These are phyloP conservation scores for Aspergillus novoparasiticus DNA, from an alignment of 2,329 filamentous ascomycete genomes.

Conservation along the genomic window DNA sequence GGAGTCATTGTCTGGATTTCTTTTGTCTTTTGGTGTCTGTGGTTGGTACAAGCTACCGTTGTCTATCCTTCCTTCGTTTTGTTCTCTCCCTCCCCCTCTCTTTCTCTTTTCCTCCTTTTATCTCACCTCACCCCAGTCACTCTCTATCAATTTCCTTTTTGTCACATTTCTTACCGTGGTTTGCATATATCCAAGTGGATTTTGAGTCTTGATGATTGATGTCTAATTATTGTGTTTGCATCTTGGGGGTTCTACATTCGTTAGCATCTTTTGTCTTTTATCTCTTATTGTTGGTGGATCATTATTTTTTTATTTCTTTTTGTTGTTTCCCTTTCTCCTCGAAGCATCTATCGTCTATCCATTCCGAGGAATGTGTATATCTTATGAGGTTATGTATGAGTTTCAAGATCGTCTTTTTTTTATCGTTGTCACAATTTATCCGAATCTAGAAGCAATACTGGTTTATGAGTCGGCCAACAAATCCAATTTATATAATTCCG, in stretches of 20 bases:
- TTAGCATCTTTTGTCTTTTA: neutral
- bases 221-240: neutral
- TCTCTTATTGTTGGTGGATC: neutral
- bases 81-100: neutral
- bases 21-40: slow-evolving; percentile 12
- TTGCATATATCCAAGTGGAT: neutral
- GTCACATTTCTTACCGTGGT: neutral
- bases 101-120: neutral
- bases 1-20: slow-evolving; percentile 2
- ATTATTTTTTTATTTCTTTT: neutral
- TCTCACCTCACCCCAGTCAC: neutral
- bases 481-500: neutral
- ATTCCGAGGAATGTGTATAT: neutral
- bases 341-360: neutral
- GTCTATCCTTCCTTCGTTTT: slow-evolving; percentile 7
- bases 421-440: neutral
- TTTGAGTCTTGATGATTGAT: neutral
- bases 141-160: neutral
- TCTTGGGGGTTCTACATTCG: neutral
- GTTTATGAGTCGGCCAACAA: neutral
- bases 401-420: neutral
- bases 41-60: slow-evolving; percentile 20
- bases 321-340: neutral
- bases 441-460: neutral
- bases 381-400: neutral